These are phyloP conservation scores for Cercospora janseana DNA, from an alignment of 2,329 filamentous ascomycete genomes.

Conservation along the genomic window DNA sequence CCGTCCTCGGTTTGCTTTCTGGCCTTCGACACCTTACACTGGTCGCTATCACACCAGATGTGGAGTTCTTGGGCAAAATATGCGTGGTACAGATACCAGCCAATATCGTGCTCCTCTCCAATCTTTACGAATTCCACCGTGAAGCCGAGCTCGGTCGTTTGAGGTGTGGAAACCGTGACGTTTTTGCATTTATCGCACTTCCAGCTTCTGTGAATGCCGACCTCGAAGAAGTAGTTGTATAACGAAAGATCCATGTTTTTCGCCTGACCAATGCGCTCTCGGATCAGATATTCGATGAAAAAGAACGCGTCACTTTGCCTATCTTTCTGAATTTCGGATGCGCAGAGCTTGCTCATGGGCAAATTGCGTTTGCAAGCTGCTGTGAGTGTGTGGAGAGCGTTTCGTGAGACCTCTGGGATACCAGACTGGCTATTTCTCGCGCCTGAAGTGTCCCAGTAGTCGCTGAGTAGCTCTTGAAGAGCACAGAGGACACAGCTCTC, in stretches of 20 bases:
- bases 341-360: neutral
- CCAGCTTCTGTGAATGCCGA: neutral
- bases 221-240: neutral
- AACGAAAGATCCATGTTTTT: neutral
- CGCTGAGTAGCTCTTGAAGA: conserved; percentile 7
- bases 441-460: neutral
- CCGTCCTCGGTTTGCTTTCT: no score
- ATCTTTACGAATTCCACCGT: neutral
- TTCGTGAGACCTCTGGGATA: neutral
- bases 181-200: neutral
- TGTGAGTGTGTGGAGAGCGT: neutral
- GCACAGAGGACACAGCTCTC: conserved; percentile 16
- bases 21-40: neutral
- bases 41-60: neutral
- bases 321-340: neutral
- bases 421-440: neutral
- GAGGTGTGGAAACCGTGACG: neutral
- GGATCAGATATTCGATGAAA: conserved; percentile 14
- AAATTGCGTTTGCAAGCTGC: conserved; percentile 1
- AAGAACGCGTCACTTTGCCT: conserved; percentile 9
- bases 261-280: neutral
- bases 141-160: neutral
- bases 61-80: neutral
- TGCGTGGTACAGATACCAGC: neutral
- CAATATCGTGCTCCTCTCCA: neutral